phyloP scores from a whole-genome alignment of 495 filamentous ascomycete genomes.

The Massariosphaeria phaeospora region DNA sequence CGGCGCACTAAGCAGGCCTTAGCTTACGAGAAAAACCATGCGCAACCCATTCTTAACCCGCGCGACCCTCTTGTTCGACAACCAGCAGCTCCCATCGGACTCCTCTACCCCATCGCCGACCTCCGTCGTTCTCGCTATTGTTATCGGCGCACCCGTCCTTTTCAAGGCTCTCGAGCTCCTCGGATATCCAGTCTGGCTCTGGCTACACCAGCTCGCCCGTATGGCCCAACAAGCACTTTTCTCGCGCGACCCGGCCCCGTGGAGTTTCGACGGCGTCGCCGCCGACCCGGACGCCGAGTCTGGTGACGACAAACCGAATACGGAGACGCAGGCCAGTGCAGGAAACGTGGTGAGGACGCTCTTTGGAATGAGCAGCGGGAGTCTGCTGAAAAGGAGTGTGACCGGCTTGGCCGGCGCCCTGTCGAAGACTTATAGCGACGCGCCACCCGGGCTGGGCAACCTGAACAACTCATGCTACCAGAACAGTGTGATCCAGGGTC shows the following conservation, averaged over 20 bases:
- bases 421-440: constrained; percentile 27
- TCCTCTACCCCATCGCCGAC: neutral
- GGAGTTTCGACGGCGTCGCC: neutral
- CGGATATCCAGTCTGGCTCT: constrained; percentile 26
- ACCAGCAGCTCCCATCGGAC: neutral
- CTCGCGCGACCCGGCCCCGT: neutral
- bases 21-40: constrained; percentile 3
- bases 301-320: neutral
- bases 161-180: constrained; percentile 15
- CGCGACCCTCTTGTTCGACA: neutral
- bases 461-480: constrained; percentile 95
- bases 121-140: neutral
- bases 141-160: constrained; percentile 9
- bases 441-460: constrained; percentile 79
- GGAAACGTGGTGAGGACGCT: constrained; percentile 52
- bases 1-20: neutral
- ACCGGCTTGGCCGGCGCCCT: neutral
- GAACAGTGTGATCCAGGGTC: constrained; percentile 80
- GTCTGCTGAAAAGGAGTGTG: constrained; percentile 39
- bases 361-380: constrained; percentile 57
- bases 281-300: neutral
- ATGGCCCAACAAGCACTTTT: constrained; percentile 8
- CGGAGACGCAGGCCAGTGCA: neutral
- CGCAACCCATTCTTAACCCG: constrained; percentile 2
- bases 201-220: constrained; percentile 7